Evolutionary conservation across 805 yeast genomes (phyloP).

Genomic region (Kuraishia piskuri): DNA sequence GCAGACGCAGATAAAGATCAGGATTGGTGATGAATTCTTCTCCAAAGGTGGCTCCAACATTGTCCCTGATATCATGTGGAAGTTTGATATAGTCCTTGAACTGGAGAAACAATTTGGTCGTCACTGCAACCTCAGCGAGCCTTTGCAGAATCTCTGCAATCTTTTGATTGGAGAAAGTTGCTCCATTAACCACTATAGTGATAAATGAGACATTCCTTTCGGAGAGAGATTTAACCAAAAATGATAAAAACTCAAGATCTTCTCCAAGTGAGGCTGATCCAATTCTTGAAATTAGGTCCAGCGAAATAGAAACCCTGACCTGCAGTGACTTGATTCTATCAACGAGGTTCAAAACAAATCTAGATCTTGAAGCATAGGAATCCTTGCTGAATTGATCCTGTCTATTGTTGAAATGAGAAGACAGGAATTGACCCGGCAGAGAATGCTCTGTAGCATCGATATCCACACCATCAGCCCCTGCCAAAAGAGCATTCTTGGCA

Average conservation of each 20-base stretch:
- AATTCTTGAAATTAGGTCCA: not conserved
- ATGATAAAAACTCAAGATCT: not conserved
- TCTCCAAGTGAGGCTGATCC: not conserved
- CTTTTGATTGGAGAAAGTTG: not conserved
- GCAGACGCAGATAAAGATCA: not conserved
- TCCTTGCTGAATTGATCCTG: not conserved
- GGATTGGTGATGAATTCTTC: not conserved
- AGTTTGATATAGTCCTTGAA: not conserved
- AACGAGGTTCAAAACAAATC: not conserved
- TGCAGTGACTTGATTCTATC: not conserved
- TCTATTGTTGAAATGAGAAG: not conserved
- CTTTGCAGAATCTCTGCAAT: not conserved
- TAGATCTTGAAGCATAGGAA: not conserved
- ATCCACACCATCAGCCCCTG: not conserved
- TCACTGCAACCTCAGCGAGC: not conserved
- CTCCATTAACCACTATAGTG: not conserved
- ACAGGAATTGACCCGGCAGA: not conserved
- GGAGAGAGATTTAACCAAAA: not conserved
- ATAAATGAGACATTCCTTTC: not conserved
- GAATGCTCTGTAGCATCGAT: not conserved
- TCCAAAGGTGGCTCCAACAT: not conserved
- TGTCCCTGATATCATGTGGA: not conserved
- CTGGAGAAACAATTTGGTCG: not conserved
- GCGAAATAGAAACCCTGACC: not conserved
- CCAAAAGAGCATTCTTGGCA: not conserved